Evolutionary conservation across 352 stramenopile species (phyloP), one percentile per base, ranked within the genome.

Genomic region (Phytopythium delawarense): DNA sequence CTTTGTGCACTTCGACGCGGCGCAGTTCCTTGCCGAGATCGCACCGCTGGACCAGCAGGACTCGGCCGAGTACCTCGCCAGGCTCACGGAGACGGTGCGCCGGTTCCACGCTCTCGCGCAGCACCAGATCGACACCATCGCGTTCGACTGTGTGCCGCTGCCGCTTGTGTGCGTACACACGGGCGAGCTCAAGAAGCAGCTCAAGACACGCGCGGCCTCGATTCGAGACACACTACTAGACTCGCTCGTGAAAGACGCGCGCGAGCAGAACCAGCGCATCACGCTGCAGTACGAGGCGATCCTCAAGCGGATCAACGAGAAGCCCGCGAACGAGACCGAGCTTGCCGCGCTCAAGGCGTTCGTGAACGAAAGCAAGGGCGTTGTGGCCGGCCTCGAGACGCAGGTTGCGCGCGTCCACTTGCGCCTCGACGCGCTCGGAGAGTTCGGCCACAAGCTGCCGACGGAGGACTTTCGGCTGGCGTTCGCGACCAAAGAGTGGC

Each of bases 281-380:
- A 97, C 92, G 8, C 64, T 84, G 25, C 84, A 85, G 2, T 98
- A 98, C 61, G 79, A 97, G 49, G 67, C 77, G 21, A 97, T 98
- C 25, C 64, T 98, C 23, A 66, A 79, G 16, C 79, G 91, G 8
- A 96, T 98, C 67, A 91, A 87, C 39, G 87, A 97, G 52, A 98
- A 98, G 56, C 93, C 92, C 9, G 89, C 77, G 13, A 97, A 98
- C 65, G 93, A 98, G 66, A 86, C 89, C 4, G 87, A 98, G 53
- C 72, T 98, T 5, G 88, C 90, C 3, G 87, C 89, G 55, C 66
- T 98, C 5, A 92, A 95, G 59, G 86, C 91, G 42, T 97, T 97
- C 65, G 91, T 97, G 51, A 81, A 74, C 32, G 79, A 84, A 15
- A 94, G 83, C 51, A 96, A 96, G 58, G 65, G 64, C 7, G 79